phyloP scores from a whole-genome alignment of 1,284 basidiomycete species.

The Boletus chippewaensis region DNA sequence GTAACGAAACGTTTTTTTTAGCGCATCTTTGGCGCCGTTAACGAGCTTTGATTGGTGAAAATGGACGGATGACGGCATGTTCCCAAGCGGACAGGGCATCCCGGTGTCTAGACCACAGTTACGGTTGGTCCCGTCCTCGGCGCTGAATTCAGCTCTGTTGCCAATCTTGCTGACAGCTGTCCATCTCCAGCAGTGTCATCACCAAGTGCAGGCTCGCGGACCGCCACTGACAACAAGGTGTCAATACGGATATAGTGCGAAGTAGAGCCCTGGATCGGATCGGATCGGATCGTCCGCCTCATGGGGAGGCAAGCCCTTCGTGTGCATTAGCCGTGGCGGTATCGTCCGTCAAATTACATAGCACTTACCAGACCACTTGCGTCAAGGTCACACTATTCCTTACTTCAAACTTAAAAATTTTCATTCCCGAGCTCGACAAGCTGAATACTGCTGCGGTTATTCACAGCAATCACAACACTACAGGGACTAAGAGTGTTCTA shows the following conservation, averaged over 20 bases:
- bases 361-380: no score
- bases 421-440: not conserved
- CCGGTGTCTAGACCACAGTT: not conserved
- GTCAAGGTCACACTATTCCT: not conserved
- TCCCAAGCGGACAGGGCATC: conserved; percentile 3
- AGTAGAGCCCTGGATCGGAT: not conserved
- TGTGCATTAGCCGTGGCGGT: no score
- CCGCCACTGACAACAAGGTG: not conserved
- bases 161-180: no score
- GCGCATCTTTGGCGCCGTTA: no score
- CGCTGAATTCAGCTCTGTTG: not conserved
- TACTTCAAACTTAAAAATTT: not conserved
- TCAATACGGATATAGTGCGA: no score
- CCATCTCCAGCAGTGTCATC: not conserved
- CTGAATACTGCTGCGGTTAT: not conserved
- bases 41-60: no score
- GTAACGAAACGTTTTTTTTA: no score
- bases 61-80: not conserved
- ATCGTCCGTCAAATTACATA: no score
- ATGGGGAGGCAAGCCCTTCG: not conserved
- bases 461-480: conserved; percentile 2
- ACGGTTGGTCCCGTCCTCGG: not conserved
- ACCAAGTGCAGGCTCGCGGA: not conserved
- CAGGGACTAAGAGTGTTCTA: not conserved
- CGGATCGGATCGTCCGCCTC: not conserved